Conservation (phyloP, 192 early-diverging fungal genomes). For the Dissophora ornata region DNA sequence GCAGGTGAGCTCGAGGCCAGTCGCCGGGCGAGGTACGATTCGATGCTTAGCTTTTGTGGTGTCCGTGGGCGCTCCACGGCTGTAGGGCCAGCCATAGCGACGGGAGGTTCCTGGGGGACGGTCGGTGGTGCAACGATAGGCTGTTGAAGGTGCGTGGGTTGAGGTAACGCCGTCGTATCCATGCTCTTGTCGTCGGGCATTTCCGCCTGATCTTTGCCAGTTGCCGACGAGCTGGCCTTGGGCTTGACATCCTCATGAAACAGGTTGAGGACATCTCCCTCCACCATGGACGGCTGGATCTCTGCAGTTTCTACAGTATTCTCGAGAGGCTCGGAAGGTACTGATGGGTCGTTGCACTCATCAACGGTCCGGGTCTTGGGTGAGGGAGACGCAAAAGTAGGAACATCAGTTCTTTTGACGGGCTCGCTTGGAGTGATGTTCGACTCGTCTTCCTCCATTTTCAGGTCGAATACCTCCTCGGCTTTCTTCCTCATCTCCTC, state of each 20-base stretch:
- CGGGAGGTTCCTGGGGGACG: background rate
- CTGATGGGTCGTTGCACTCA: too few relatives aligned
- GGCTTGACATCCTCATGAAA: conserved; percentile 45
- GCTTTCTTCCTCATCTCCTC: conserved; percentile 53
- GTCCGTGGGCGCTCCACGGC: background rate
- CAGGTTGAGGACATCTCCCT: conserved; percentile 43
- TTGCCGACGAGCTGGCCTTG: background rate
- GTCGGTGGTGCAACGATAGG: background rate
- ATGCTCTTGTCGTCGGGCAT: background rate
- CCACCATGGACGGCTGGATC: conserved; percentile 28
- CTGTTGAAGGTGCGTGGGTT: background rate
- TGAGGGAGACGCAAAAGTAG: background rate
- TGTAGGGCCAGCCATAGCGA: background rate
- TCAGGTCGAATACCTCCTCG: conserved; percentile 53
- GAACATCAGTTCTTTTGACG: background rate
- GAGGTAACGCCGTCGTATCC: background rate
- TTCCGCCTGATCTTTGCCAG: background rate
- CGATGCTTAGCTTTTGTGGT: conserved; percentile 28
- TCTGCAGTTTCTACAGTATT: too few relatives aligned
- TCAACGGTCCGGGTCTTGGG: too few relatives aligned
- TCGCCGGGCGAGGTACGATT: conserved; percentile 30
- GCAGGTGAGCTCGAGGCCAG: conserved; percentile 19
- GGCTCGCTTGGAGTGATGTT: background rate
- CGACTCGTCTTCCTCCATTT: conserved; percentile 44
- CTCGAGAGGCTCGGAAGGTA: too few relatives aligned